phyloP scores from a whole-genome alignment of 2,329 filamentous ascomycete species.

The Escovopsis sp. region DNA sequence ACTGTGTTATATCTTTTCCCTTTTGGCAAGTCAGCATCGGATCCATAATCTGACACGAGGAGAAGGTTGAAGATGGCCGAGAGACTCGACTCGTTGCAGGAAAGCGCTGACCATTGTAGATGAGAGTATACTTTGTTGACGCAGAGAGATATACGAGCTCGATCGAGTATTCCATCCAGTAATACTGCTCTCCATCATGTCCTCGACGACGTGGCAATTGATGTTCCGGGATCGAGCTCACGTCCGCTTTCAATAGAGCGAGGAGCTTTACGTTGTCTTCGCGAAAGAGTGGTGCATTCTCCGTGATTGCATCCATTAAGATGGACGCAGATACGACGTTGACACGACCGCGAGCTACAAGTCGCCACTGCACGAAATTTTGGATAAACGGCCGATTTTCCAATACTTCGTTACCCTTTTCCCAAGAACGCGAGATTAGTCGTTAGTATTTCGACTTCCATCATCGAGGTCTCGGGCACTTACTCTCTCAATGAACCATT shows the following conservation, averaged over 20 bases:
- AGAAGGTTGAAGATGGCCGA: background rate
- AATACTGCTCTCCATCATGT: constrained; percentile 24
- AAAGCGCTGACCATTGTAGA: constrained; percentile 25
- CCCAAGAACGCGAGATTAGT: background rate
- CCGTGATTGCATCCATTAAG: constrained; percentile 18
- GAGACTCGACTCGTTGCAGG: no score
- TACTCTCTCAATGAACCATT: constrained; percentile 29
- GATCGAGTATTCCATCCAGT: constrained; percentile 24
- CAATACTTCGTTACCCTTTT: constrained; percentile 23
- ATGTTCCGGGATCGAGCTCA: constrained; percentile 25
- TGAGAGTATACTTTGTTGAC: constrained; percentile 27
- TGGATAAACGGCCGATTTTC: constrained; percentile 24
- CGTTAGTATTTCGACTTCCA: constrained; percentile 20
- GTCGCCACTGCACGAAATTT: background rate
- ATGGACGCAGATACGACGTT: constrained; percentile 21
- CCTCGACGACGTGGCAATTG: constrained; percentile 19
- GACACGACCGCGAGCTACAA: constrained; percentile 18
- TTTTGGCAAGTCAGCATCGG: constrained; percentile 11
- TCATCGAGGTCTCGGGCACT: constrained; percentile 22
- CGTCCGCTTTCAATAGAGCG: constrained; percentile 24
- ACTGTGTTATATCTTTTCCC: constrained; percentile 26
- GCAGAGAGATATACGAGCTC: constrained; percentile 28
- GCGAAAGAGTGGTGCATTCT: constrained; percentile 20
- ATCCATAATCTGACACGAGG: no score
- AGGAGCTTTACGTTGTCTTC: constrained; percentile 23